Evolutionary conservation across 2,329 filamentous ascomycete species (phyloP).

Genomic region (Podosphaera aphanis): DNA sequence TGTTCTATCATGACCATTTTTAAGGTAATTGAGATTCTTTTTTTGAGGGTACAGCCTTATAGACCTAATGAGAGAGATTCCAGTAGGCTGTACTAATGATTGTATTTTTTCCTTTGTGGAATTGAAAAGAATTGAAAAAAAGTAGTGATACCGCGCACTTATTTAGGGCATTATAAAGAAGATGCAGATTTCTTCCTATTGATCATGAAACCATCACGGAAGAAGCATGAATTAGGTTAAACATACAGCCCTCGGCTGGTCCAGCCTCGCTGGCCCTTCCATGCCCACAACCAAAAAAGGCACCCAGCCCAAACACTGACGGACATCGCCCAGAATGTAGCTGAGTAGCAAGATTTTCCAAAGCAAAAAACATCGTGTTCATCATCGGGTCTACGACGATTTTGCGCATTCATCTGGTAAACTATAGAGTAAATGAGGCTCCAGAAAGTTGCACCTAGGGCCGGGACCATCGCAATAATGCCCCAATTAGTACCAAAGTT

Average conservation of each 20-base stretch:
- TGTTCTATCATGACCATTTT: no score
- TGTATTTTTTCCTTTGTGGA: no score
- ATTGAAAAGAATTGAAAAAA: no score
- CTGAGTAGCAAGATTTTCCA: conserved; percentile 57
- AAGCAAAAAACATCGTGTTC: conserved; percentile 44
- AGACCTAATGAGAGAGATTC: no score
- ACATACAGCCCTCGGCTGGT: conserved; percentile 50
- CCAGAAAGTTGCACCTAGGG: conserved; percentile 72
- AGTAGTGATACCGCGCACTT: no score
- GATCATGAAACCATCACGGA: no score
- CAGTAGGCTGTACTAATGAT: no score
- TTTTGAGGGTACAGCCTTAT: no score
- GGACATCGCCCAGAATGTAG: conserved; percentile 71
- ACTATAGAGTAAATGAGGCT: conserved; percentile 66
- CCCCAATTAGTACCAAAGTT: conserved; percentile 98
- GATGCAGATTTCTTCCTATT: no score
- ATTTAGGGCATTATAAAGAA: no score
- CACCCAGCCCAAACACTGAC: conserved; percentile 58
- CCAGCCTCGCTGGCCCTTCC: conserved; percentile 57
- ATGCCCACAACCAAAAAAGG: conserved; percentile 50
- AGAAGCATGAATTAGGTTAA: conserved; percentile 11
- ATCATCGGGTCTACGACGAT: conserved; percentile 15
- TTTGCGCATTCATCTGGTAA: conserved; percentile 43
- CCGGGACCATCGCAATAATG: conserved; percentile 78
- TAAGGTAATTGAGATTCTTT: no score